Evolutionary conservation across 495 filamentous ascomycete species (phyloP), one percentile per base, ranked within the genome.

Genomic region (Hypoxylon subgilvum): DNA sequence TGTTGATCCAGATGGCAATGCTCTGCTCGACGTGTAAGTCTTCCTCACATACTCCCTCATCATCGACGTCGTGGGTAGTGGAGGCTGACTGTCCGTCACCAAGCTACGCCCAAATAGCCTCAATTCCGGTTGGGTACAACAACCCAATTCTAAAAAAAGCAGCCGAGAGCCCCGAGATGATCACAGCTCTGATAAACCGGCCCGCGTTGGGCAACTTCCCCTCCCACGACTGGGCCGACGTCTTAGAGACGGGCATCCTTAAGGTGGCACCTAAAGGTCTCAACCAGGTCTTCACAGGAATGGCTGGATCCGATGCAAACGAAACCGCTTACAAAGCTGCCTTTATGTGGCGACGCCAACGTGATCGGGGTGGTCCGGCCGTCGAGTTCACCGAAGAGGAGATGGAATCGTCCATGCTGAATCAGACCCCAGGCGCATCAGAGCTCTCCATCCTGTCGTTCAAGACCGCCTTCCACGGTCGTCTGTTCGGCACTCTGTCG

Each of bases 241-340:
- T 95, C 54, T 84, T 98, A 59, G 84, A 87, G 75, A 88, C 86
- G n/a, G 92, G 92, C 70, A 84, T 96, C 42, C 84, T 98, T 57
- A 86, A 82, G 67, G 93, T 90, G 44, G 92, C 95, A 4, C 94
- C 94, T 39, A 91, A 88, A 71, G 94, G 95, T 13, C 79, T 96
- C 64, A 77, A 95, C 81, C 91, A 97, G 73, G 94, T 98, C 65
- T 97, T 97, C 82, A 98, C 94, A 18, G 93, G 88, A 63, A 90
- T 92, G 85, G 85, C 93, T 45, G 94, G 94, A 61, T 96, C 91
- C 6, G 94, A 98, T 69, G 95, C 94, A 73, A 97, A 97, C 79
- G 95, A 99, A 75, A 91, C 91, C n/a, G 95, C 95, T 43, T 99
- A 92, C 82, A 98, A 98, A 75, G 94, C 94, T 30, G 94, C 94